Conservation (phyloP, 139 green algal genomes). For the Auxenochlorella pyrenoidosa region DNA sequence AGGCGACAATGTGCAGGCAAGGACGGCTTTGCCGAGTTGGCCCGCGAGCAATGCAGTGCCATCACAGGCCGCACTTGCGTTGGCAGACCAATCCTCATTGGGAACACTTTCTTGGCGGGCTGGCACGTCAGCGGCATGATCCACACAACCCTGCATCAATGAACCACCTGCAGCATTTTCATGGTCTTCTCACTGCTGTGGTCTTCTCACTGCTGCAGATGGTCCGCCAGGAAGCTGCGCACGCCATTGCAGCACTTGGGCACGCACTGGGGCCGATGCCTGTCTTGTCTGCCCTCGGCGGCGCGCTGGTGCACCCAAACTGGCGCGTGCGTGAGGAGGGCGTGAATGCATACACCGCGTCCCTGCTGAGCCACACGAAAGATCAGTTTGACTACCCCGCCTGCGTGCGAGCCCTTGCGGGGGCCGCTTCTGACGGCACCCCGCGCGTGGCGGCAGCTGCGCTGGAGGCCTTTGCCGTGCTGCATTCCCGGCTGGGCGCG, state of each 20-base stretch:
- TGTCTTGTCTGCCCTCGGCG: slow-evolving; percentile 55
- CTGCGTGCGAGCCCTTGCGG: slow-evolving; percentile 37
- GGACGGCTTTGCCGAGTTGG: background rate
- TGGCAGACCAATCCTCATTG: background rate
- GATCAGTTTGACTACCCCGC: slow-evolving; percentile 27
- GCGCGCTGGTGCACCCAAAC: slow-evolving; percentile 46
- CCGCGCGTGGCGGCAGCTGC: slow-evolving; percentile 54
- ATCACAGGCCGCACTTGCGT: background rate
- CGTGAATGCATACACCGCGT: slow-evolving; percentile 59
- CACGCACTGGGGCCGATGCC: slow-evolving; percentile 9
- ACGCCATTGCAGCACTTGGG: background rate
- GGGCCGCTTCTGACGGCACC: slow-evolving; percentile 47
- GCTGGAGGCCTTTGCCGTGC: slow-evolving; percentile 67
- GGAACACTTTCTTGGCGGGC: background rate
- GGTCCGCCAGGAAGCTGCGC: background rate
- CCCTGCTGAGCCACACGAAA: slow-evolving; percentile 44
- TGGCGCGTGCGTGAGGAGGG: slow-evolving; percentile 66
- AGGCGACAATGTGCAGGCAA: slow-evolving; percentile 43
- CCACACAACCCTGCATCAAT: background rate
- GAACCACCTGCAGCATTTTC: background rate
- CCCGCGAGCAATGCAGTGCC: background rate
- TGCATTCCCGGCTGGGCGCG: slow-evolving; percentile 38
- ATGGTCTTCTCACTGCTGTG: background rate
- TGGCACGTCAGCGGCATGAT: background rate
- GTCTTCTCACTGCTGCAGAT: background rate